Evolutionary conservation across 2,329 filamentous ascomycete species (phyloP).

Genomic region (Cordyceps farinosa): DNA sequence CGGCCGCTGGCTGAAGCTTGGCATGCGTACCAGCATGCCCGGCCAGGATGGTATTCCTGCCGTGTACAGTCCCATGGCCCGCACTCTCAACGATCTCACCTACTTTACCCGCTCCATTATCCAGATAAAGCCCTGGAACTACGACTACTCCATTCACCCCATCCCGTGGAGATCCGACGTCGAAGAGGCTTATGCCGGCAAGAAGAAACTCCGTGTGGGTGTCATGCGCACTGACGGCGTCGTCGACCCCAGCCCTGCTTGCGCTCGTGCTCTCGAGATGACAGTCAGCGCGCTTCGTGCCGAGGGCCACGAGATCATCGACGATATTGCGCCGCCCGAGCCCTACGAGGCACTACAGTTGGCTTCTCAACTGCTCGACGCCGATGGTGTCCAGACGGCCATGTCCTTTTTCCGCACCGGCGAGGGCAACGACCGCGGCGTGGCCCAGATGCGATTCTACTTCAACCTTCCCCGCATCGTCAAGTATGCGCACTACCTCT

Average conservation of each 20-base stretch:
- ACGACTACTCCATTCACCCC: conserved; percentile 81
- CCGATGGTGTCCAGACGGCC: conserved; percentile 80
- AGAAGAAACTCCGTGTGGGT: conserved; percentile 66
- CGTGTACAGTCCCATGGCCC: conserved; percentile 89
- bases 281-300: conserved; percentile 64
- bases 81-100: conserved; percentile 74
- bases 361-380: conserved; percentile 75
- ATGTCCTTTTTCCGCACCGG: conserved; percentile 70
- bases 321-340: conserved; percentile 59
- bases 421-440: conserved; percentile 77
- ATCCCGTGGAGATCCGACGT: conserved; percentile 70
- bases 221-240: conserved; percentile 77
- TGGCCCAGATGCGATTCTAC: conserved; percentile 68
- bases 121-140: conserved; percentile 81
- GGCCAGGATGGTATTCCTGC: conserved; percentile 87
- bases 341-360: conserved; percentile 74
- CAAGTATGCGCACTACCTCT: conserved; percentile 84
- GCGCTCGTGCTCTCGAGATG: conserved; percentile 68
- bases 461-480: conserved; percentile 69
- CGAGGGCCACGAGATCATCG: conserved; percentile 71
- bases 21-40: conserved; percentile 82
- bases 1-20: conserved; percentile 83
- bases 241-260: conserved; percentile 82
- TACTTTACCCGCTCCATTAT: conserved; percentile 82
- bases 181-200: conserved; percentile 56